A percentile compares a stretch with the other conserved stretches of the same genome.
These are phyloP conservation scores for Solanum ossicruentum DNA, from an alignment of 257 asterid genomes.

Conservation along the genomic window DNA sequence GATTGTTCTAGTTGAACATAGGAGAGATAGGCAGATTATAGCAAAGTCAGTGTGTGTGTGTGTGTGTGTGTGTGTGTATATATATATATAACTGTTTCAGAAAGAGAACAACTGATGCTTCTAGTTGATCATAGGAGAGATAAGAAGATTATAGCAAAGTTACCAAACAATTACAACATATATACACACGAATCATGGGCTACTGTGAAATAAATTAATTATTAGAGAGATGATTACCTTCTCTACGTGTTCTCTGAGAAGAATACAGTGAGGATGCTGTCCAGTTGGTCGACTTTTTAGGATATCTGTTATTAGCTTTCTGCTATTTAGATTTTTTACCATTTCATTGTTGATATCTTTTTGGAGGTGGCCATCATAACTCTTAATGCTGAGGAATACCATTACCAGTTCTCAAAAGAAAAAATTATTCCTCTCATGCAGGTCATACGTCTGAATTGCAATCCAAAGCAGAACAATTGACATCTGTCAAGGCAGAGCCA, in stretches of 20 bases:
- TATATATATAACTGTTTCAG: not conserved
- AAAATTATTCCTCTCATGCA: constrained; percentile 3
- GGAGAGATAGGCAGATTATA: not conserved
- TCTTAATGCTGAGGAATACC: not conserved
- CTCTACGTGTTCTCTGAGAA: not conserved
- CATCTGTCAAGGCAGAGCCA: constrained; percentile 22
- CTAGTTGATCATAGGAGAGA: not conserved
- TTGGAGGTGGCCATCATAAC: not conserved
- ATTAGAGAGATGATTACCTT: not conserved
- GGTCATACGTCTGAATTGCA: constrained; percentile 22
- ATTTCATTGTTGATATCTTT: not conserved
- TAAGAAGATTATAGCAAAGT: not conserved
- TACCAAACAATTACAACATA: not conserved
- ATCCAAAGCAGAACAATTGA: constrained; percentile 19
- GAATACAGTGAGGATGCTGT: not conserved
- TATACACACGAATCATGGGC: not conserved
- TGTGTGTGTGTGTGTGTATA: no score
- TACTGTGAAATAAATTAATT: not conserved
- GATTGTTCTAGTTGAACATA: not conserved
- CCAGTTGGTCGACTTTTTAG: not conserved
- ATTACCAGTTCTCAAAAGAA: not conserved
- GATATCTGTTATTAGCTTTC: not conserved
- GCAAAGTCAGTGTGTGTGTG: not conserved
- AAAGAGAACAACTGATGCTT: not conserved
- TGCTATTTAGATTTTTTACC: not conserved